These are phyloP conservation scores for Colletotrichum navitas DNA, from an alignment of 2,329 filamentous ascomycete species.

Conservation along the genomic window DNA sequence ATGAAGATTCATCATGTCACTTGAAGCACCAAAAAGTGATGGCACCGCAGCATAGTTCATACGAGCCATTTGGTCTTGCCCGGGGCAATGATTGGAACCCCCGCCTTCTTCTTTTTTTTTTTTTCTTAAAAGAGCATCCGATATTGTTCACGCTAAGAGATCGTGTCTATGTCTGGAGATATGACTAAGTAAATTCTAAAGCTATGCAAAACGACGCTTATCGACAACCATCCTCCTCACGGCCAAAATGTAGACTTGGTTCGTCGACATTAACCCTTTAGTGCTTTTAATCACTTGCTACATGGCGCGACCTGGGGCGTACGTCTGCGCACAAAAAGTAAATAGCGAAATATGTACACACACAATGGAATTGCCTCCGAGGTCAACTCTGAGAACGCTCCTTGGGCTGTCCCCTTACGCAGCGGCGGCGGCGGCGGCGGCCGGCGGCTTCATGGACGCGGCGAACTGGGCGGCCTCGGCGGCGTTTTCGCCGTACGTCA, in stretches of 20 bases:
- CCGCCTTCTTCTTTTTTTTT: too few relatives aligned
- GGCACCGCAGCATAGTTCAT: neutral
- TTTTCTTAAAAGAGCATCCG: neutral
- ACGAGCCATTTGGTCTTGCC: neutral
- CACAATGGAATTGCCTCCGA: slow-evolving; percentile 21
- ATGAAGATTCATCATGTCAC: neutral
- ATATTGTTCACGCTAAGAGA: neutral
- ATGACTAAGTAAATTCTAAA: slow-evolving; percentile 31
- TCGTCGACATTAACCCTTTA: neutral
- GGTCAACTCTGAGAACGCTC: slow-evolving; percentile 33
- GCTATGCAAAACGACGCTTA: slow-evolving; percentile 23
- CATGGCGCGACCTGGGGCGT: neutral
- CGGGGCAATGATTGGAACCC: neutral
- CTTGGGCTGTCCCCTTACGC: neutral
- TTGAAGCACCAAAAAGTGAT: neutral
- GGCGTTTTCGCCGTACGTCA: slow-evolving; percentile 49
- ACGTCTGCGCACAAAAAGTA: neutral
- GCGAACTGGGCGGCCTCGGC: slow-evolving; percentile 44
- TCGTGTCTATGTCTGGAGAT: slow-evolving; percentile 22
- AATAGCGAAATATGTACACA: slow-evolving; percentile 7
- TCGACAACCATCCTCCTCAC: neutral
- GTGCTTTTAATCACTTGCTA: neutral
- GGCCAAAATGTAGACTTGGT: neutral
- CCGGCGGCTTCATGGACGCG: slow-evolving; percentile 29
- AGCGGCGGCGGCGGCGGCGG: neutral